phyloP scores from a whole-genome alignment of 345 rosid species.

The Eucalyptus sideroxylon region DNA sequence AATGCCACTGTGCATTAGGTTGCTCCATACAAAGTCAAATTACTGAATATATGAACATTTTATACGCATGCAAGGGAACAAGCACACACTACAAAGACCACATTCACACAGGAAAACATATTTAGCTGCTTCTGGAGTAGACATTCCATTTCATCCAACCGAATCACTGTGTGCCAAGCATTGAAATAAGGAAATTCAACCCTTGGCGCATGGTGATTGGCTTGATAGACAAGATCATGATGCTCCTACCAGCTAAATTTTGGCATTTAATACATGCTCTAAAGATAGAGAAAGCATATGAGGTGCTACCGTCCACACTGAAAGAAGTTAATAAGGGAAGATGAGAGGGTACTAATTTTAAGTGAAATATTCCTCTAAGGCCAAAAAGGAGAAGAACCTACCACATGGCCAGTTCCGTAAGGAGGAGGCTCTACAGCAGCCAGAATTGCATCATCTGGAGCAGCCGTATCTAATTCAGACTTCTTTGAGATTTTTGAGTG shows the following conservation, averaged over 20 bases:
- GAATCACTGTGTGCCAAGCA: neutral
- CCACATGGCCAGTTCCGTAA: slow-evolving; percentile 62
- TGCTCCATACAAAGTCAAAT: neutral
- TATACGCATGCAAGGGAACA: neutral
- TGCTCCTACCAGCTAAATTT: neutral
- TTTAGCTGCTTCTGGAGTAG: neutral
- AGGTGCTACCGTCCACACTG: neutral
- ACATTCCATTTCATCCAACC: neutral
- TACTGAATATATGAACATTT: neutral
- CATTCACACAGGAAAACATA: neutral
- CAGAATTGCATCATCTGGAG: slow-evolving; percentile 24
- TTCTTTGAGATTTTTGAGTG: slow-evolving; percentile 49
- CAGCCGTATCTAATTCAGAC: slow-evolving; percentile 6
- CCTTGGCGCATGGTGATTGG: neutral
- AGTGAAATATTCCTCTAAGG: neutral
- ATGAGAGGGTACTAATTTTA: neutral
- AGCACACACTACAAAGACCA: neutral
- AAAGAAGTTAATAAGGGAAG: neutral
- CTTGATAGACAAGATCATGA: neutral
- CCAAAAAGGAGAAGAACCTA: slow-evolving; percentile 16
- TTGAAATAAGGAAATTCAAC: neutral
- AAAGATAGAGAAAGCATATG: neutral
- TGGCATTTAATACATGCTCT: neutral
- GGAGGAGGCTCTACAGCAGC: slow-evolving; percentile 49
- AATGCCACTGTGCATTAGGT: neutral